These are phyloP conservation scores for Pseudogymnoascus sp. DNA, from an alignment of 2,329 filamentous ascomycete species.

Conservation along the genomic window DNA sequence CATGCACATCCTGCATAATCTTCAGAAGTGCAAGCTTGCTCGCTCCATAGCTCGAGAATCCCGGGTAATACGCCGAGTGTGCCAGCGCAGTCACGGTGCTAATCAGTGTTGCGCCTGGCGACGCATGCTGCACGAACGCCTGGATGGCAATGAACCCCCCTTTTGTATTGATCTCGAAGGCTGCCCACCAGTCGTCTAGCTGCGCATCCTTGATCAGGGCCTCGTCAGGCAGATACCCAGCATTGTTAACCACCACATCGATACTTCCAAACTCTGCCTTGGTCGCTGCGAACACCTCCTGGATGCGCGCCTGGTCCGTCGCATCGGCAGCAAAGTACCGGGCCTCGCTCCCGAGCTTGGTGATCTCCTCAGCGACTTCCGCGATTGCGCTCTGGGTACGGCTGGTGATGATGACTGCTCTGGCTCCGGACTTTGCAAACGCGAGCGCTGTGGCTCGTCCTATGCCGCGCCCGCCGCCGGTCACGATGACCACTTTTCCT, in stretches of 20 bases:
- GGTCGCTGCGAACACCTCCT: conserved; percentile 7
- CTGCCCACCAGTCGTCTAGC: conserved; percentile 11
- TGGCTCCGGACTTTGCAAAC: conserved; percentile 30
- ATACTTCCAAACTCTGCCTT: conserved; percentile 11
- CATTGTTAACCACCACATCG: conserved; percentile 16
- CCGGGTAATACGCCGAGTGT: conserved; percentile 6
- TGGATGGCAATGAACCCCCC: conserved; percentile 12
- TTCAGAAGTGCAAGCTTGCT: conserved; percentile 12
- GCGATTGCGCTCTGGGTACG: background rate
- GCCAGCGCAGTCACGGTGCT: conserved; percentile 4
- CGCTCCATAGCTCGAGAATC: background rate
- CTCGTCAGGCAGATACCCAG: conserved; percentile 12
- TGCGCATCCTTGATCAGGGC: conserved; percentile 2
- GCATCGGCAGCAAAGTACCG: conserved; percentile 10
- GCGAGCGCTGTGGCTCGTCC: conserved; percentile 30
- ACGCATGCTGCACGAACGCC: conserved; percentile 9
- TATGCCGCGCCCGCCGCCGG: conserved; percentile 31
- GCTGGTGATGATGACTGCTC: conserved; percentile 20
- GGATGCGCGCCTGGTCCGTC: background rate
- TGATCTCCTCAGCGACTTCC: background rate
- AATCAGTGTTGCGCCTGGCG: conserved; percentile 11
- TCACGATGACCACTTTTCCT: conserved; percentile 31
- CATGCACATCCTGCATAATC: conserved; percentile 11
- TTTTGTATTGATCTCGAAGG: conserved; percentile 14
- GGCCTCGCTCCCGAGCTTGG: background rate